Evolutionary conservation across 2,329 filamentous ascomycete species (phyloP).

Genomic region (Cordyceps fumosorosea): DNA sequence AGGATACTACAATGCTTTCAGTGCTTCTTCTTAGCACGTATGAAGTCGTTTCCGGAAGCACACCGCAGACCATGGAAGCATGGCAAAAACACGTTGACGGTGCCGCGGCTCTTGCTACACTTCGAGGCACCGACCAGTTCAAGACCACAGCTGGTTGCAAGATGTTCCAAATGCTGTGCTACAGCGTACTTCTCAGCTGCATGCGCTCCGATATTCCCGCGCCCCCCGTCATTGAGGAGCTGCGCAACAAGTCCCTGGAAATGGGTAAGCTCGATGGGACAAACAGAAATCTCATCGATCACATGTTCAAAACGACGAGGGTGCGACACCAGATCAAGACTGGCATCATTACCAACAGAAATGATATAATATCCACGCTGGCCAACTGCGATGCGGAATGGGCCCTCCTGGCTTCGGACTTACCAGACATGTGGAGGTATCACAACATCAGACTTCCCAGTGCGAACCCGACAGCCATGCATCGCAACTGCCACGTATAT

Average conservation of each 20-base stretch:
- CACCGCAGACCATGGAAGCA: conserved; percentile 39
- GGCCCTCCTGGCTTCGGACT: conserved; percentile 28
- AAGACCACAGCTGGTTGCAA: conserved; percentile 37
- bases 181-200: conserved; percentile 45
- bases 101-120: conserved; percentile 41
- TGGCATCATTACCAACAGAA: conserved; percentile 28
- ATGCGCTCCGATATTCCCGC: conserved; percentile 43
- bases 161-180: conserved; percentile 49
- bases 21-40: conserved; percentile 50
- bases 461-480: conserved; percentile 35
- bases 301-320: conserved; percentile 40
- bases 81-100: conserved; percentile 50
- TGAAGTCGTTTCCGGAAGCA: conserved; percentile 45
- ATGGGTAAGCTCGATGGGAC: conserved; percentile 31
- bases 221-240: conserved; percentile 40
- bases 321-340: conserved; percentile 40
- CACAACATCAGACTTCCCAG: conserved; percentile 32
- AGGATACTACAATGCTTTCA: conserved; percentile 45
- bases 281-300: conserved; percentile 35
- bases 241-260: conserved; percentile 36
- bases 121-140: conserved; percentile 44
- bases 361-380: conserved; percentile 30
- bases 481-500: conserved; percentile 39
- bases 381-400: conserved; percentile 38
- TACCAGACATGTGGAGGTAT: conserved; percentile 37